Evolutionary conservation across 306 rosid genomes (phyloP).

Genomic region (Rosa multiflora): DNA sequence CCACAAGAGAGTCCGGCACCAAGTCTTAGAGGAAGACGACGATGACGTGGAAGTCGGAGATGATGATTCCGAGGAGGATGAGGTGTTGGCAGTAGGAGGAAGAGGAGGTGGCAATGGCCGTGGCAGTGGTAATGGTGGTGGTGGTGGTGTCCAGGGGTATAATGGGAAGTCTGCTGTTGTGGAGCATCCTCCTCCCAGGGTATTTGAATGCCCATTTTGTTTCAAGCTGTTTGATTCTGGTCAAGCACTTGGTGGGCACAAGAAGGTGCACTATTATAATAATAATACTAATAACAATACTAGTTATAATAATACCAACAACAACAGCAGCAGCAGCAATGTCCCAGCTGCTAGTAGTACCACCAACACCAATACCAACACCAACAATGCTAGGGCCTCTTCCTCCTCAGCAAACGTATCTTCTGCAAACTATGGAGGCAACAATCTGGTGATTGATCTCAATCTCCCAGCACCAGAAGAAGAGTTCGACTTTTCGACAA

Average conservation of each 20-base stretch:
- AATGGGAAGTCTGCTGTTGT: neutral
- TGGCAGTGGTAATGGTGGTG: neutral
- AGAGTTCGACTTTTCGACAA: constrained; percentile 5
- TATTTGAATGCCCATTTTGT: constrained; percentile 43
- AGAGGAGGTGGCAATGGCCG: neutral
- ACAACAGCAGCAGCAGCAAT: neutral
- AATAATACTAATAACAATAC: neutral
- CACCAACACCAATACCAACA: neutral
- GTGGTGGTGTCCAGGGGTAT: neutral
- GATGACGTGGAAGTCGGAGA: neutral
- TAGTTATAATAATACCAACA: neutral
- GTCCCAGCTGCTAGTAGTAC: neutral
- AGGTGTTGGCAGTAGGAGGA: neutral
- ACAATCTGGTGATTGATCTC: constrained; percentile 38
- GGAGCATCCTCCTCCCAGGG: constrained; percentile 15
- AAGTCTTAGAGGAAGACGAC: neutral
- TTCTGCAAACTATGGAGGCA: constrained; percentile 7
- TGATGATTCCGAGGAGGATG: neutral
- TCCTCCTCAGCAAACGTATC: neutral
- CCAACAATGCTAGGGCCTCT: constrained; percentile 3
- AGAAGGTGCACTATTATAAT: constrained; percentile 45
- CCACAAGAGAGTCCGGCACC: constrained; percentile 37
- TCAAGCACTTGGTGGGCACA: constrained; percentile 69
- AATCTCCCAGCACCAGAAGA: constrained; percentile 41
- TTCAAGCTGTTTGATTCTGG: constrained; percentile 44